Evolutionary conservation across 108 stramenopile genomes (phyloP).

Genomic region (Chaetoceros muelleri): DNA sequence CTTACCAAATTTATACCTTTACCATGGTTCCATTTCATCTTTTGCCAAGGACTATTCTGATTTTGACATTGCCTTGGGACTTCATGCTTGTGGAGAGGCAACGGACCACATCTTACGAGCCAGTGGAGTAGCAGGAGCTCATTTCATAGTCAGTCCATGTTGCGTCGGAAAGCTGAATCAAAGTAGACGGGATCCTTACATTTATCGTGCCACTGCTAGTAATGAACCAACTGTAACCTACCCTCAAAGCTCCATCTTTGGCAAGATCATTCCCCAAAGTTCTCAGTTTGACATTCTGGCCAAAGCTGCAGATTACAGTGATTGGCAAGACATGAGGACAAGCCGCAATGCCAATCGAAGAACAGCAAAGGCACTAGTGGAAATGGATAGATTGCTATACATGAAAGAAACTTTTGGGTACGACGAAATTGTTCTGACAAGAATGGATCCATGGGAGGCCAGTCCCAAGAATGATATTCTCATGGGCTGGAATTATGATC

Average conservation of each 20-base stretch:
- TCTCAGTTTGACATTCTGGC: constrained; percentile 54
- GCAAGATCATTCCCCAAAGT: constrained; percentile 13
- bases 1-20: constrained; percentile 46
- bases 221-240: constrained; percentile 44
- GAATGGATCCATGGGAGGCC: constrained; percentile 62
- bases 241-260: constrained; percentile 50
- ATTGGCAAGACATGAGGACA: constrained; percentile 28
- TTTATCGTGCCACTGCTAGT: constrained; percentile 49
- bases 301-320: constrained; percentile 62
- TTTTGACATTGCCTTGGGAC: constrained; percentile 53
- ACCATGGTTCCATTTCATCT: constrained; percentile 41
- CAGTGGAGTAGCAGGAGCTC: constrained; percentile 20
- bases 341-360: constrained; percentile 49
- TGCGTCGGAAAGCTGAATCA: constrained; percentile 57
- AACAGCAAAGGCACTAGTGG: constrained; percentile 62
- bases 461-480: constrained; percentile 71
- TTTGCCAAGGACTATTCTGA: constrained; percentile 9
- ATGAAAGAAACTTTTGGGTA: constrained; percentile 27
- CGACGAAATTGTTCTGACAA: constrained; percentile 26
- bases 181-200: constrained; percentile 40
- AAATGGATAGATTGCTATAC: constrained; percentile 52
- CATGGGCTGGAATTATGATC: constrained; percentile 32
- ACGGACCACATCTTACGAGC: constrained; percentile 54
- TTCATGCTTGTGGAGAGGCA: constrained; percentile 73
- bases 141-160: constrained; percentile 47